Evolutionary conservation across 192 early-diverging fungal genomes (phyloP).

Genomic region (Chytriomyces sp.): DNA sequence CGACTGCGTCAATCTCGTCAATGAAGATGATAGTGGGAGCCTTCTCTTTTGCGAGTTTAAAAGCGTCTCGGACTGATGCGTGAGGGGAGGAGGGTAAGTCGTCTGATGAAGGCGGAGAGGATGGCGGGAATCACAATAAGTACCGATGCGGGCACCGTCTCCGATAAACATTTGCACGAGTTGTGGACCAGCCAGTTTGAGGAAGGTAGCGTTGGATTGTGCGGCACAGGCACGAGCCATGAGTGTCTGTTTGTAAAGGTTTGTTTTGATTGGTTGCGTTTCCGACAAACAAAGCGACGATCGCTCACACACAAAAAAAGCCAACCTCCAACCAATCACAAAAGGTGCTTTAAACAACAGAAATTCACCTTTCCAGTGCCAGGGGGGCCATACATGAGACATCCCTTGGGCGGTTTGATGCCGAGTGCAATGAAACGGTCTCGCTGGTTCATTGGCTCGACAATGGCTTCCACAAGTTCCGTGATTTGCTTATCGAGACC

Average conservation of each 20-base stretch:
- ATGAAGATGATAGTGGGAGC: conserved; percentile 99
- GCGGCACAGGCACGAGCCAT: conserved; percentile 98
- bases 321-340: neutral
- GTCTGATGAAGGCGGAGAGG: neutral
- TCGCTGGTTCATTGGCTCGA: conserved; percentile 94
- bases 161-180: conserved; percentile 79
- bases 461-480: conserved; percentile 97
- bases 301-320: neutral
- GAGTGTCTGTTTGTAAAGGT: conserved; percentile 73
- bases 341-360: neutral
- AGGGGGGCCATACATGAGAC: conserved; percentile 94
- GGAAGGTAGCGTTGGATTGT: conserved; percentile 92
- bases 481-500: conserved; percentile 96
- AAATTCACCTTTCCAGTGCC: conserved; percentile 81
- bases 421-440: conserved; percentile 94
- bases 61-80: conserved; percentile 83
- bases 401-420: conserved; percentile 97
- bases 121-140: neutral
- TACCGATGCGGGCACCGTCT: conserved; percentile 48
- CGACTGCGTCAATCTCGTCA: conserved; percentile 97
- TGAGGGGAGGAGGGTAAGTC: conserved; percentile 33
- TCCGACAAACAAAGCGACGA: neutral
- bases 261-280: conserved; percentile 78
- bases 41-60: conserved; percentile 96
- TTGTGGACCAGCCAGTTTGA: conserved; percentile 96